Base-by-base conservation (phyloP, 176 grass and related monocot genomes). In the Oryza punctata region DNA sequence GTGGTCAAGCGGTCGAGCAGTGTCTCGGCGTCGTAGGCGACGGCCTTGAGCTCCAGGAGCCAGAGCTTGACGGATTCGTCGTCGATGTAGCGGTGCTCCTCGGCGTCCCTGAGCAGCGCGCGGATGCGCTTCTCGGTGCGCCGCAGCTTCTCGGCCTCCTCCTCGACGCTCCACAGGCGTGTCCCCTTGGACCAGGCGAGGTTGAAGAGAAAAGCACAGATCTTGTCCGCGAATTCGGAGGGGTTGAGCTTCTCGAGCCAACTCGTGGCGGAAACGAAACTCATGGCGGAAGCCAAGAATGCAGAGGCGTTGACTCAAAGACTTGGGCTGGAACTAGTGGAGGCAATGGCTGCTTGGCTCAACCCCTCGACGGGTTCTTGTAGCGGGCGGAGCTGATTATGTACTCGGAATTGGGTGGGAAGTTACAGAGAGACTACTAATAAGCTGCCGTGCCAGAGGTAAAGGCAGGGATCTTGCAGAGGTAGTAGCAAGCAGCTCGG, bases 21-120 rank as follows among this genome's bases (percentile, higher is more conserved):
- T 35, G 76, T 57, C 27, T 91, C 89, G 12, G 81, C 67, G 64
- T 91, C 77, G 50, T 84, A 91, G 11, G 45, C 65, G 28, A 82
- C 52, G 21, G 50, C 77, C 25, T 80, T 81, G 88, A 78, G 72
- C 10, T 82, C 63, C 12, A 29, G 21, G n/a, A 78, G 83, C 83
- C 88, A 82, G 57, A 49, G 54, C 21, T 33, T 64, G 21, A 86
- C 72, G 2, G 63, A 50, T 5, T 76, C 71, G 26, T 81, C 83
- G 8, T 77, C 64, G 37, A 90, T 82, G 29, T 86, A 14, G 49
- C 82, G 77, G 69, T 52, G 77, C 63, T 90, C 77, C 49, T 85
- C 83, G 47, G 88, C 83, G 61, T 90, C 88, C 1, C 5, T 72
- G 71, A 90, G 65, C 49, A 86, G 82, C 43, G 49, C 19, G 10